These are phyloP conservation scores for Aureobasidium sp. DNA, from an alignment of 2,329 filamentous ascomycete genomes.

Conservation along the genomic window DNA sequence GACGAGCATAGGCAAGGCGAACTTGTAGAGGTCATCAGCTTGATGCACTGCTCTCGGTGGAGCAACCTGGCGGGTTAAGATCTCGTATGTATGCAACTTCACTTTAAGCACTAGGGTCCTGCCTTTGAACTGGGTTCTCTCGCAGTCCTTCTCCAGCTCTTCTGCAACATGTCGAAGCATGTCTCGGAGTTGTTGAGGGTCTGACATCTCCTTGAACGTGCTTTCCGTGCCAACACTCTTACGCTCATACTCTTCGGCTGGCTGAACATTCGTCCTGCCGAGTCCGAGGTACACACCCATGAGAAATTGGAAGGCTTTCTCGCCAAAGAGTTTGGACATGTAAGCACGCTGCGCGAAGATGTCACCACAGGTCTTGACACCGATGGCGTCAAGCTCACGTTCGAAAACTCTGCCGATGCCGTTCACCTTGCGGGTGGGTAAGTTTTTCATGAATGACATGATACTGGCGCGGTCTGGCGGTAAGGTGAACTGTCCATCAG, in stretches of 20 bases:
- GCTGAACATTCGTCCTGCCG: constrained; percentile 74
- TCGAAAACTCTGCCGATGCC: constrained; percentile 92
- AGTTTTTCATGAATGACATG: constrained; percentile 72
- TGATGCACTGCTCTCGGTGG: constrained; percentile 61
- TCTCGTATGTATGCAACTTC: constrained; percentile 90
- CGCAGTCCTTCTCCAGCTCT: constrained; percentile 79
- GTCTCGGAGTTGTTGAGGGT: constrained; percentile 57
- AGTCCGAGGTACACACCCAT: constrained; percentile 77
- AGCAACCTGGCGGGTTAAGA: constrained; percentile 72
- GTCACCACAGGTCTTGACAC: constrained; percentile 80
- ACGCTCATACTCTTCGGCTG: constrained; percentile 79
- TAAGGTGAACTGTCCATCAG: constrained; percentile 80
- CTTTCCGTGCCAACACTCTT: constrained; percentile 93
- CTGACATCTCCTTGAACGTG: constrained; percentile 75
- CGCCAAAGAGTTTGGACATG: constrained; percentile 71
- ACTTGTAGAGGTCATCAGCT: constrained; percentile 76
- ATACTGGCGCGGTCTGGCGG: constrained; percentile 64
- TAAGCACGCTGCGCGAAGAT: constrained; percentile 69
- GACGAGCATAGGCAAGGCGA: constrained; percentile 68
- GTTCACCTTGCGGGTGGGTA: constrained; percentile 86
- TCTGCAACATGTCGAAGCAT: constrained; percentile 76
- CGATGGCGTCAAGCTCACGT: constrained; percentile 78
- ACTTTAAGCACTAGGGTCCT: constrained; percentile 87
- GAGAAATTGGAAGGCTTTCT: constrained; percentile 83
- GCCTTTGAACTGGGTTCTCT: constrained; percentile 71